Evolutionary conservation across 1,139 yeast species (phyloP).

Genomic region (Pichia norvegensis): DNA sequence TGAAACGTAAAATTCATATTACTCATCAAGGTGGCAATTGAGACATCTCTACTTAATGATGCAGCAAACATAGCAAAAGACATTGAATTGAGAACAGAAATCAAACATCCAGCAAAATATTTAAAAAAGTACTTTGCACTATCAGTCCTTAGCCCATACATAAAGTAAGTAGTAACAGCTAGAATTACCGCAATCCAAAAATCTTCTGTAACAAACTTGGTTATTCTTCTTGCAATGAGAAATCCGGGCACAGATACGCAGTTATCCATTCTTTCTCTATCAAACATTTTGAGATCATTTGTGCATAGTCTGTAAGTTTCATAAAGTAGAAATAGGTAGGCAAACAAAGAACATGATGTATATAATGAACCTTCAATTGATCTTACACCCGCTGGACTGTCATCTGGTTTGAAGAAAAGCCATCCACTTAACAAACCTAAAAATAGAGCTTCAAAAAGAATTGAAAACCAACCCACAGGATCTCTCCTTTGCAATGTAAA

Average conservation of each 20-base stretch:
- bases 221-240: constrained; percentile 56
- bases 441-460: constrained; percentile 47
- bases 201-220: constrained; percentile 65
- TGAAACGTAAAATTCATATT: constrained; percentile 64
- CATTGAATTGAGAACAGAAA: constrained; percentile 51
- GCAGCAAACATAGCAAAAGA: constrained; percentile 50
- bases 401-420: constrained; percentile 63
- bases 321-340: constrained; percentile 59
- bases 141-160: constrained; percentile 62
- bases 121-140: constrained; percentile 46
- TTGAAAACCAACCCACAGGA: constrained; percentile 44
- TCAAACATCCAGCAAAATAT: constrained; percentile 51
- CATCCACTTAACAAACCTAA: constrained; percentile 65
- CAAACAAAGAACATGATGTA: constrained; percentile 57
- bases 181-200: constrained; percentile 53
- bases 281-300: constrained; percentile 60
- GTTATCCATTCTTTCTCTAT: constrained; percentile 69
- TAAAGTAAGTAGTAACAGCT: constrained; percentile 59
- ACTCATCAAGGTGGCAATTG: constrained; percentile 55
- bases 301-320: constrained; percentile 69
- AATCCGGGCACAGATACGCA: constrained; percentile 62
- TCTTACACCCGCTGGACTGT: constrained; percentile 59
- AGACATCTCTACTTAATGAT: constrained; percentile 54
- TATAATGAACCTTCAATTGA: constrained; percentile 58
- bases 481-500: constrained; percentile 53